Evolutionary conservation across 148 eudicot species (phyloP).

Genomic region (Amaranthus hypochondriacus): DNA sequence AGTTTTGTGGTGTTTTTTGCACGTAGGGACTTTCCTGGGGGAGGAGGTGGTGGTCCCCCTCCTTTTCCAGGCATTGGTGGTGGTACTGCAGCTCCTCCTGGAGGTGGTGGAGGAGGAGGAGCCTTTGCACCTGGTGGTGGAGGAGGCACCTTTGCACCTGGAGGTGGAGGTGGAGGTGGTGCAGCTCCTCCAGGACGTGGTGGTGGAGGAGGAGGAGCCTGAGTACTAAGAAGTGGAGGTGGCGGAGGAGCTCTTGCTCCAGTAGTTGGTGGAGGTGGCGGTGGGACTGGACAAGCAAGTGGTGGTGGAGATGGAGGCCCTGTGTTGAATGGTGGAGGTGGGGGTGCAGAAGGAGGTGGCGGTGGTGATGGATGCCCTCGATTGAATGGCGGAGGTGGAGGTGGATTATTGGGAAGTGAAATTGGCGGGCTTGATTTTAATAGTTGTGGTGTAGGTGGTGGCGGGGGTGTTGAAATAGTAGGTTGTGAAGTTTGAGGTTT

Average conservation of each 20-base stretch:
- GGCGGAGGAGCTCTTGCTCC: slow-evolving; percentile 33
- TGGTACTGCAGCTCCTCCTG: slow-evolving; percentile 26
- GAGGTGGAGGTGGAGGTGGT: slow-evolving; percentile 47
- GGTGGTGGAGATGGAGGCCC: slow-evolving; percentile 27
- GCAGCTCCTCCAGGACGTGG: slow-evolving; percentile 28
- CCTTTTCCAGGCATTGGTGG: slow-evolving; percentile 44
- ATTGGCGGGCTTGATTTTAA: slow-evolving; percentile 15
- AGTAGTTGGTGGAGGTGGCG: slow-evolving; percentile 45
- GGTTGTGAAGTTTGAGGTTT: slow-evolving; percentile 8
- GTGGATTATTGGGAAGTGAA: slow-evolving; percentile 7
- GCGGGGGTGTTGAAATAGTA: neutral
- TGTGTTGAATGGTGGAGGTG: slow-evolving; percentile 29
- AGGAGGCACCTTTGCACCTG: slow-evolving; percentile 34
- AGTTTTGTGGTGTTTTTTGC: slow-evolving; percentile 62
- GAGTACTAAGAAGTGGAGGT: slow-evolving; percentile 28
- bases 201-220: slow-evolving; percentile 33
- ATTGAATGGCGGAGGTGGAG: slow-evolving; percentile 11
- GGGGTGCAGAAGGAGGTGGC: slow-evolving; percentile 9
- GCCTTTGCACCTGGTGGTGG: slow-evolving; percentile 31
- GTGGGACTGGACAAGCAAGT: slow-evolving; percentile 9
- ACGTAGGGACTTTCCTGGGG: slow-evolving; percentile 46
- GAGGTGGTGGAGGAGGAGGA: slow-evolving; percentile 61
- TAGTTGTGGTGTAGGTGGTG: slow-evolving; percentile 16
- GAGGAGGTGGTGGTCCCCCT: slow-evolving; percentile 73
- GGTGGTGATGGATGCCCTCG: slow-evolving; percentile 20